Conservation (phyloP, 2,329 filamentous ascomycete species). For the Aspergillus neoniger region DNA sequence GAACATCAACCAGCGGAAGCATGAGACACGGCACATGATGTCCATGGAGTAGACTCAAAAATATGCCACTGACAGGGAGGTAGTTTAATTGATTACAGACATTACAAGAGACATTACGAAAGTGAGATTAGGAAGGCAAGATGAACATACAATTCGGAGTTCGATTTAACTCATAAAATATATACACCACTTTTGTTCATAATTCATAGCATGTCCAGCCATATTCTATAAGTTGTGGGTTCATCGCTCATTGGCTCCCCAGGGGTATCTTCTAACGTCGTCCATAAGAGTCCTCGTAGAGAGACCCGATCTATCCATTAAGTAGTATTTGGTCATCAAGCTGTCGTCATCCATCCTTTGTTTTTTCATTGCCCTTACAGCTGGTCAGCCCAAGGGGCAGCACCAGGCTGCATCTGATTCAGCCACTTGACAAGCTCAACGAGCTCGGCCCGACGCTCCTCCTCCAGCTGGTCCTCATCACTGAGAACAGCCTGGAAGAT, state of each 20-base stretch:
- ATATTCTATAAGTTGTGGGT: conserved; percentile 5
- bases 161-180: background rate
- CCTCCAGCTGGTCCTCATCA: conserved; percentile 50
- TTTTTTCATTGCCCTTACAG: conserved; percentile 27
- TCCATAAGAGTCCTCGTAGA: conserved; percentile 26
- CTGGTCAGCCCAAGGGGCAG: conserved; percentile 43
- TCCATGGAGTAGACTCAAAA: no score
- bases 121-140: no score
- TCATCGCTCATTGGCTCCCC: conserved; percentile 8
- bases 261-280: conserved; percentile 35
- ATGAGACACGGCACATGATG: no score
- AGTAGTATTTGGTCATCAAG: conserved; percentile 25
- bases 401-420: conserved; percentile 47
- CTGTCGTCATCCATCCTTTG: conserved; percentile 11
- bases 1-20: no score
- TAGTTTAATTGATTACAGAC: no score
- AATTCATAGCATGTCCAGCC: conserved; percentile 7
- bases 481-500: conserved; percentile 51
- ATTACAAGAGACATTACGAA: no score
- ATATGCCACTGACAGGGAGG: no score
- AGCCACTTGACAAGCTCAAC: conserved; percentile 52
- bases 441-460: conserved; percentile 50
- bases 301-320: conserved; percentile 35
- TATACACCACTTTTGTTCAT: conserved; percentile 7
- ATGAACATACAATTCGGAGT: background rate